These are phyloP conservation scores for Trichoderma harzianum DNA, from an alignment of 2,329 filamentous ascomycete species.

Conservation along the genomic window DNA sequence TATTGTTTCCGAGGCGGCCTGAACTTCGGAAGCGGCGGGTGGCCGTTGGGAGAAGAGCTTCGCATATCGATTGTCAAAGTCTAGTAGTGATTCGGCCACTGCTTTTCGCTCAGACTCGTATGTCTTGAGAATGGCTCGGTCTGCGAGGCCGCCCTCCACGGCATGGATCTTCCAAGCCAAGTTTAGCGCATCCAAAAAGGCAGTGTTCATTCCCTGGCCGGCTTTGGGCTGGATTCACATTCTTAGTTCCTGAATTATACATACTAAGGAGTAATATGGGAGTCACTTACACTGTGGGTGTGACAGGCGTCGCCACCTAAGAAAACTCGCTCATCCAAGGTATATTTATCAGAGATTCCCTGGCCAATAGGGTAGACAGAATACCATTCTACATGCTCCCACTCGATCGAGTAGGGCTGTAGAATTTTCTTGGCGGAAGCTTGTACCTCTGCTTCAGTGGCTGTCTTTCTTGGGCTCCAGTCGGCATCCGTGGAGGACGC, in stretches of 20 bases:
- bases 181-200: slow-evolving; percentile 79
- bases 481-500: slow-evolving; percentile 59
- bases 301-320: slow-evolving; percentile 76
- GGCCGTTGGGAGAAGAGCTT: slow-evolving; percentile 81
- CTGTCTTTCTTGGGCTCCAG: slow-evolving; percentile 60
- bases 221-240: slow-evolving; percentile 63
- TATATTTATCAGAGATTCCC: slow-evolving; percentile 66
- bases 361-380: slow-evolving; percentile 76
- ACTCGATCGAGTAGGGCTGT: slow-evolving; percentile 63
- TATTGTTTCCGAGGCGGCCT: slow-evolving; percentile 52
- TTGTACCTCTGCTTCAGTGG: slow-evolving; percentile 62
- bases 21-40: slow-evolving; percentile 68
- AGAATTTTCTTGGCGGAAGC: slow-evolving; percentile 63
- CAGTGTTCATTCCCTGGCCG: slow-evolving; percentile 77
- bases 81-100: slow-evolving; percentile 77
- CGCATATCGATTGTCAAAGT: slow-evolving; percentile 86
- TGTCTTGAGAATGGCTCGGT: slow-evolving; percentile 71
- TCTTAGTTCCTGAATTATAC: slow-evolving; percentile 32
- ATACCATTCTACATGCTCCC: slow-evolving; percentile 69
- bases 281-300: slow-evolving; percentile 63
- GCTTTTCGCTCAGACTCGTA: slow-evolving; percentile 85
- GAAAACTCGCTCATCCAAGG: slow-evolving; percentile 66
- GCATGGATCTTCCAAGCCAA: slow-evolving; percentile 95
- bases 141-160: slow-evolving; percentile 78
- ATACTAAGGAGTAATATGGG: neutral